These are phyloP conservation scores for Pleoardoris graminearum DNA, from an alignment of 2,329 filamentous ascomycete genomes.

Conservation along the genomic window DNA sequence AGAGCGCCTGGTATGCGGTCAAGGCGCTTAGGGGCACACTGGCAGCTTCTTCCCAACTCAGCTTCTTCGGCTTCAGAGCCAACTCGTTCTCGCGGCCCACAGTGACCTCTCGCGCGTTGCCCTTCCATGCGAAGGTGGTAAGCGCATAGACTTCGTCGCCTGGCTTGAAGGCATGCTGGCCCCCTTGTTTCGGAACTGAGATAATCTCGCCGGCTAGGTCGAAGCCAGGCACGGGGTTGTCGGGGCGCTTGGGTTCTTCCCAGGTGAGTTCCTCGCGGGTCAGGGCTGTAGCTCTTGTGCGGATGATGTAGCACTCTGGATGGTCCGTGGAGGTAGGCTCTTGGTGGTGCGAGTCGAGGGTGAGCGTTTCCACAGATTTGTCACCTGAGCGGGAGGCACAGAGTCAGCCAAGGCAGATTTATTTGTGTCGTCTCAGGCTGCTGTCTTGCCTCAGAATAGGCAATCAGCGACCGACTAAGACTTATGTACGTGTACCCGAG, in stretches of 20 bases:
- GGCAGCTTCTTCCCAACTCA: conserved; percentile 45
- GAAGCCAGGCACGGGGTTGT: conserved; percentile 45
- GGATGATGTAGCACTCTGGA: conserved; percentile 43
- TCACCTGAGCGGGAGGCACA: no score
- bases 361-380: conserved; percentile 13
- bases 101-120: conserved; percentile 45
- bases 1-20: conserved; percentile 52
- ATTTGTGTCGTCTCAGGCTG: no score
- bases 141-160: conserved; percentile 36
- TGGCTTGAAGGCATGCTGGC: conserved; percentile 38
- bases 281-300: conserved; percentile 45
- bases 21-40: conserved; percentile 47
- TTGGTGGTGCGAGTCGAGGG: conserved; percentile 23
- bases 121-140: conserved; percentile 39
- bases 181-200: conserved; percentile 33
- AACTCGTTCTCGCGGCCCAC: conserved; percentile 44
- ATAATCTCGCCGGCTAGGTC: conserved; percentile 50
- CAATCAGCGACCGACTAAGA: no score
- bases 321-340: conserved; percentile 23
- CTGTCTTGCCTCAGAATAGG: no score
- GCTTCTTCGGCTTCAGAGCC: conserved; percentile 38
- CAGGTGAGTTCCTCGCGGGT: conserved; percentile 51
- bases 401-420: no score
- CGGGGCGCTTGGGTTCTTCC: conserved; percentile 39
- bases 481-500: no score